Conservation (phyloP, 345 rosid genomes). For the Salix udensis region DNA sequence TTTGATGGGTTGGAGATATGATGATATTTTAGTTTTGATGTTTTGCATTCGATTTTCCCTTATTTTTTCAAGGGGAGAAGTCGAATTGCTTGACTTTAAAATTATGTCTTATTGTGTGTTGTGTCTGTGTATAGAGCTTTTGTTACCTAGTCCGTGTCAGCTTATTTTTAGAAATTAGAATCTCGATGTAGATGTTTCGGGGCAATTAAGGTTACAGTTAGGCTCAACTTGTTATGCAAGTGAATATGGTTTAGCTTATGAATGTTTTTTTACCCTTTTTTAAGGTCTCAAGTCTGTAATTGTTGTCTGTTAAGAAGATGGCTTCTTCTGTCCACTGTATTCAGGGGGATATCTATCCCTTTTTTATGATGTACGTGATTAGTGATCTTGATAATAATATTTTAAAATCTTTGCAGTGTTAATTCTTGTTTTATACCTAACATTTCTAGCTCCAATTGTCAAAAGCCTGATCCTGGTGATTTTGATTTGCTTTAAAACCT, state of each 20-base stretch:
- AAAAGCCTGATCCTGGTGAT: no score
- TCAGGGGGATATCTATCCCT: background rate
- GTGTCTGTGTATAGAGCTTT: constrained; percentile 5
- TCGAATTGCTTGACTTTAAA: constrained; percentile 37
- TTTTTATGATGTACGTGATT: background rate
- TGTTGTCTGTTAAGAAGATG: background rate
- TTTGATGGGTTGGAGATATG: background rate
- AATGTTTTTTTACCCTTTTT: background rate
- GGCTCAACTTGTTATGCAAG: background rate
- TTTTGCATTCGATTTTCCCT: constrained; percentile 40
- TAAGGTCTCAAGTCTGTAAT: background rate
- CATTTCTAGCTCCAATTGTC: no score
- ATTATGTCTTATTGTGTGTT: background rate
- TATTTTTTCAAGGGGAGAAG: constrained; percentile 83
- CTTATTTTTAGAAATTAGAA: background rate
- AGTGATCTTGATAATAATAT: background rate
- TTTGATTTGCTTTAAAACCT: no score
- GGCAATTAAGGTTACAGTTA: background rate
- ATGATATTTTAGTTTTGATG: constrained; percentile 15
- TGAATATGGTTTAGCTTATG: background rate
- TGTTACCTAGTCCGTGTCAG: background rate
- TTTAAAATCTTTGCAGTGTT: background rate
- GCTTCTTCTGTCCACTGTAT: background rate
- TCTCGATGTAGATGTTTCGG: background rate
- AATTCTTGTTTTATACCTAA: no score